A percentile compares a stretch with the other conserved stretches of the same genome.
These are phyloP conservation scores for Rhizopogon rudus DNA, from an alignment of 768 basidiomycete genomes.

Conservation along the genomic window DNA sequence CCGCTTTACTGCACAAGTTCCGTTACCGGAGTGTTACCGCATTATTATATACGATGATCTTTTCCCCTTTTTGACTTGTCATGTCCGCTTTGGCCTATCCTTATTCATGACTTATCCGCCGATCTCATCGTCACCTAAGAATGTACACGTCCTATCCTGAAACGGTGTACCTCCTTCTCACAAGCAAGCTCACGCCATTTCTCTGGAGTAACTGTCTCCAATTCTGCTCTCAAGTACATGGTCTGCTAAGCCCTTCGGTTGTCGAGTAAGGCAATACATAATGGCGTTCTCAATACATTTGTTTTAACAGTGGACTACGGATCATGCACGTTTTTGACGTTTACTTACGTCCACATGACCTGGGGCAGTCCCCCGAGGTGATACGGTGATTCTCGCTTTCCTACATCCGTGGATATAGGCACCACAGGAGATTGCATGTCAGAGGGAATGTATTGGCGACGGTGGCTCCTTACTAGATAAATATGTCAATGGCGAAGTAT, in stretches of 20 bases:
- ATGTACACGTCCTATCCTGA: constrained; percentile 20
- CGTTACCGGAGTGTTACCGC: constrained; percentile 9
- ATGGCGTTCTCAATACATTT: not conserved
- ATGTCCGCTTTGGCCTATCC: constrained; percentile 9
- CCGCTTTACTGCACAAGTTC: constrained; percentile 5
- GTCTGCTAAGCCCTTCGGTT: not conserved
- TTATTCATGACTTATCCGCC: constrained; percentile 28
- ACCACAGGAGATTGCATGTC: not conserved
- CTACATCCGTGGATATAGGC: constrained; percentile 25
- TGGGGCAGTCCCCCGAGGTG: constrained; percentile 6
- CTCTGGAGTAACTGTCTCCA: not conserved
- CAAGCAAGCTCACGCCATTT: not conserved
- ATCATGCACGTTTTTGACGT: not conserved
- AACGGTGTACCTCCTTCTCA: not conserved
- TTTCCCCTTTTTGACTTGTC: constrained; percentile 15
- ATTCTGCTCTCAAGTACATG: not conserved
- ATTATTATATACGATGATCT: constrained; percentile 24
- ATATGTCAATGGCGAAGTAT: too few relatives aligned
- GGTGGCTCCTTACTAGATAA: not conserved
- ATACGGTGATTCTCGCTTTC: constrained; percentile 1
- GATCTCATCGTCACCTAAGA: constrained; percentile 26
- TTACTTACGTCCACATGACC: constrained; percentile 5
- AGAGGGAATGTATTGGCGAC: not conserved
- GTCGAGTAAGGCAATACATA: not conserved
- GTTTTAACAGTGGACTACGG: not conserved